Conservation (phyloP, 1,139 yeast genomes). For the Pichia sp. region DNA sequence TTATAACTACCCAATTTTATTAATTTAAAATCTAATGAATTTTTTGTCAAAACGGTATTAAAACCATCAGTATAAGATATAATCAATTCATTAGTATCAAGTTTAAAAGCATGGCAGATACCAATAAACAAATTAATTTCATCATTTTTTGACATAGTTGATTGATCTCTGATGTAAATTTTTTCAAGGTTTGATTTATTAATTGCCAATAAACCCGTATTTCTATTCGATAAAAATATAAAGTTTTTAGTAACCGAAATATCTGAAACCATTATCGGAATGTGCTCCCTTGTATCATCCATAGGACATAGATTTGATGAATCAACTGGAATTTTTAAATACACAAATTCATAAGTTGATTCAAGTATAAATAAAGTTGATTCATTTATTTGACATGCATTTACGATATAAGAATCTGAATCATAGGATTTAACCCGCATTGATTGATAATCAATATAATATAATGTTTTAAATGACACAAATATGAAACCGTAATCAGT, state of each 20-base stretch:
- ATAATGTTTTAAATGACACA: no score
- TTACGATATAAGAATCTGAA: no score
- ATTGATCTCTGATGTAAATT: not conserved
- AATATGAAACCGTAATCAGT: no score
- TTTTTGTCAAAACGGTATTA: not conserved
- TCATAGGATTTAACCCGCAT: no score
- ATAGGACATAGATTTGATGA: no score
- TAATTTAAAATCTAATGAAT: not conserved
- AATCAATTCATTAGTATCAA: not conserved
- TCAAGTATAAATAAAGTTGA: no score
- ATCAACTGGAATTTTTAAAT: no score
- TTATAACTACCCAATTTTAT: not conserved
- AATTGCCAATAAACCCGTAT: not conserved
- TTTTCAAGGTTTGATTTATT: not conserved
- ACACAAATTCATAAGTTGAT: no score
- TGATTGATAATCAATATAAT: no score
- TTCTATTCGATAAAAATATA: not conserved
- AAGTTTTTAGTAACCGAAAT: not conserved
- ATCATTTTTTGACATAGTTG: not conserved
- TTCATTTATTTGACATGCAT: no score
- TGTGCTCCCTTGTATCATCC: no score
- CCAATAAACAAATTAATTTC: slow-evolving; percentile 5
- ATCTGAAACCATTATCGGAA: no score
- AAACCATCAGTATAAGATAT: slow-evolving; percentile 2
- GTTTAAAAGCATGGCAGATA: not conserved